Base-by-base conservation (phyloP, 192 early-diverging fungal genomes). In the Dimargaris cristalligena region DNA sequence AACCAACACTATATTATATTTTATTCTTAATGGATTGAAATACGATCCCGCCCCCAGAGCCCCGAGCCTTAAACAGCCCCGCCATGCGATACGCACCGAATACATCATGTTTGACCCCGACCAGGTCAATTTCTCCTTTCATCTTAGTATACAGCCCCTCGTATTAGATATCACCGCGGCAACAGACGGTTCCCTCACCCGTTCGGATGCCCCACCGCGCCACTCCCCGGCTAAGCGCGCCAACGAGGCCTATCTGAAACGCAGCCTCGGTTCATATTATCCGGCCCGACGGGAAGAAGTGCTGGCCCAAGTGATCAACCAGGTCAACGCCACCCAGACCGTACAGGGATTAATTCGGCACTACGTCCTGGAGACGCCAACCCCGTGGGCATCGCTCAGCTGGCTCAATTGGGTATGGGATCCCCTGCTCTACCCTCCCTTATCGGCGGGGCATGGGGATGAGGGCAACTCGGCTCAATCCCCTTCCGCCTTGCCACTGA, bases 91-190 rank as follows among this genome's bases (percentile, higher is more conserved):
- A 20, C 52, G 57, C 56, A 48, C 25, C 32, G 23, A 34, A 4
- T 18, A 47, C 11, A 32, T 18, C n/a, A 26, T 10, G 44, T 63
- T n/a, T 67, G 59, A 59, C 33, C 41, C 25, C 44, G 34, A 26
- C 25, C 55, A 16, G 44, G 44, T 60, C 46, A 49, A 60, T 31
- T 60, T 60, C 26, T 28, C 44, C 0, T 60, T 48, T 60, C 47
- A 49, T 14, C 30, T 48, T 3, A n/a, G 44, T 32, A n/a, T 60
- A 11, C 23, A 46, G 9, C 44, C 44, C 41, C 26, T 60, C 16
- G 22, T 45, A 4, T 10, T 60, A 0, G 59, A 60, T 45, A 57
- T 57, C 22, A 34, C 55, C 35, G n/a, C 55, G 0, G 38, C 6
- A 6, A 6, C 16, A 41, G 16, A 10, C 8, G 38, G 38, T 6